These are phyloP conservation scores for Pythium phragmiticola DNA, from an alignment of 352 stramenopile species.

Conservation along the genomic window DNA sequence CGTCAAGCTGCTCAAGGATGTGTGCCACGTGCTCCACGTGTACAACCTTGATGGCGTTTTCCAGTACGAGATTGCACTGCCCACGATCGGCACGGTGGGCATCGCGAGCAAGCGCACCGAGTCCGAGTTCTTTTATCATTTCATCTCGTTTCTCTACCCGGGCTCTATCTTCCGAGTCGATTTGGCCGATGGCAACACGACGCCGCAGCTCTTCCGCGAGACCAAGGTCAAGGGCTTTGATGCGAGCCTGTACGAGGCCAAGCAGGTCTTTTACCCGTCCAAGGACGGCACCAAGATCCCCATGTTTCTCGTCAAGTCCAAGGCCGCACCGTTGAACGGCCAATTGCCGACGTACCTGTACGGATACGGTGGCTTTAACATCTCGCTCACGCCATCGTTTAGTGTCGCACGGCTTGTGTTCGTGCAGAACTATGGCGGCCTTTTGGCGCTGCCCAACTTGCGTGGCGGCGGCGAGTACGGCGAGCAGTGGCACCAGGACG, in stretches of 20 bases:
- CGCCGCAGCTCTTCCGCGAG: conserved; percentile 63
- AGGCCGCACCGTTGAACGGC: conserved; percentile 72
- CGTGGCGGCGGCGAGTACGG: conserved; percentile 93
- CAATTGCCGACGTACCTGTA: conserved; percentile 91
- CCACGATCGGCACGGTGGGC: conserved; percentile 64
- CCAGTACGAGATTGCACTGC: conserved; percentile 70
- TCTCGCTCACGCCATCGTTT: conserved; percentile 91
- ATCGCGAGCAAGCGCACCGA: conserved; percentile 70
- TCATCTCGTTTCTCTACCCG: conserved; percentile 85
- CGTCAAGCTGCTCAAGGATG: conserved; percentile 80
- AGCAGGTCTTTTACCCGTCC: conserved; percentile 88
- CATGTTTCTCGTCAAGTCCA: conserved; percentile 93
- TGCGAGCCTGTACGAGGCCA: conserved; percentile 72
- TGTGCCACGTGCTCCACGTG: conserved; percentile 74
- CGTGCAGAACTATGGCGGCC: conserved; percentile 90
- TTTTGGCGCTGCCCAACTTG: conserved; percentile 93
- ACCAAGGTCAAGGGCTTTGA: conserved; percentile 85
- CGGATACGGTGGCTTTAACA: conserved; percentile 96
- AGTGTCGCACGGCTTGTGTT: conserved; percentile 83
- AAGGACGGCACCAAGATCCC: conserved; percentile 94
- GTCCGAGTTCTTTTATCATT: conserved; percentile 89
- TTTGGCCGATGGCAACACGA: conserved; percentile 34
- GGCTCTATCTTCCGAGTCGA: conserved; percentile 79
- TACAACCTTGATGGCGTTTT: conserved; percentile 76
- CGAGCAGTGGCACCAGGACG: conserved; percentile 90